A percentile compares a stretch with the other conserved stretches of the same genome.
Evolutionary conservation across 805 yeast species (phyloP).

Genomic region (Gaillardinia entomophila): DNA sequence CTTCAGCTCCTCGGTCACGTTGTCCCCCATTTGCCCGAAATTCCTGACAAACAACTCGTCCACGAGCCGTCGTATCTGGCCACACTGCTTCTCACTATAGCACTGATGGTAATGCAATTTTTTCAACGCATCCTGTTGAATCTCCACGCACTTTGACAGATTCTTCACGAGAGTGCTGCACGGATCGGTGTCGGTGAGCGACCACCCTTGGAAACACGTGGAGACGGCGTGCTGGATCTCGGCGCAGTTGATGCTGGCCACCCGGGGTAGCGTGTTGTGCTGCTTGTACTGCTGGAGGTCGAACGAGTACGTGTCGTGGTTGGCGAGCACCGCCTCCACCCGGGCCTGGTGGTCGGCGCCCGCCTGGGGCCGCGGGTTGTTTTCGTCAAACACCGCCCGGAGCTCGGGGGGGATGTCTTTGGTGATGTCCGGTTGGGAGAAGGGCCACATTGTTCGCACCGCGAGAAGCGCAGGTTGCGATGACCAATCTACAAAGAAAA

Average conservation of each 20-base stretch:
- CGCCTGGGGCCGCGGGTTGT: slow-evolving; percentile 22
- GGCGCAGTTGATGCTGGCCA: slow-evolving; percentile 31
- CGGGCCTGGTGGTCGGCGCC: slow-evolving; percentile 20
- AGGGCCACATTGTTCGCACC: slow-evolving; percentile 37
- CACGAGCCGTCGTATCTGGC: slow-evolving; percentile 27
- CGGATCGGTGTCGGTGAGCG: slow-evolving; percentile 15
- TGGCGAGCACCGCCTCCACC: slow-evolving; percentile 20
- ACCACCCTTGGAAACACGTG: slow-evolving; percentile 31
- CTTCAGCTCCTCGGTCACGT: slow-evolving; percentile 19
- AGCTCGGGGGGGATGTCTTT: slow-evolving; percentile 30
- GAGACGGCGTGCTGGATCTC: slow-evolving; percentile 32
- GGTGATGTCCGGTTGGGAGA: slow-evolving; percentile 15
- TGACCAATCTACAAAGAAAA: too few relatives aligned
- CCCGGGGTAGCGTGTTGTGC: slow-evolving; percentile 17
- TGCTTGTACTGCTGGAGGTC: slow-evolving; percentile 27
- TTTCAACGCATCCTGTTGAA: slow-evolving; percentile 30
- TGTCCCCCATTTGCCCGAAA: slow-evolving; percentile 33
- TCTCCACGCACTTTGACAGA: slow-evolving; percentile 23
- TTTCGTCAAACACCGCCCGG: slow-evolving; percentile 22
- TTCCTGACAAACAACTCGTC: slow-evolving; percentile 30
- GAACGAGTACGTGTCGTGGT: slow-evolving; percentile 11
- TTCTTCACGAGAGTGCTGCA: slow-evolving; percentile 26
- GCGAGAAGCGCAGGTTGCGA: too few relatives aligned
- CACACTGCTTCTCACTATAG: slow-evolving; percentile 28
- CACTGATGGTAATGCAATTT: slow-evolving; percentile 32